Percentiles rank a stretch among this genome's conserved stretches.
Evolutionary conservation across 495 filamentous ascomycete species (phyloP).

Genomic region (Tirmania nivea): DNA sequence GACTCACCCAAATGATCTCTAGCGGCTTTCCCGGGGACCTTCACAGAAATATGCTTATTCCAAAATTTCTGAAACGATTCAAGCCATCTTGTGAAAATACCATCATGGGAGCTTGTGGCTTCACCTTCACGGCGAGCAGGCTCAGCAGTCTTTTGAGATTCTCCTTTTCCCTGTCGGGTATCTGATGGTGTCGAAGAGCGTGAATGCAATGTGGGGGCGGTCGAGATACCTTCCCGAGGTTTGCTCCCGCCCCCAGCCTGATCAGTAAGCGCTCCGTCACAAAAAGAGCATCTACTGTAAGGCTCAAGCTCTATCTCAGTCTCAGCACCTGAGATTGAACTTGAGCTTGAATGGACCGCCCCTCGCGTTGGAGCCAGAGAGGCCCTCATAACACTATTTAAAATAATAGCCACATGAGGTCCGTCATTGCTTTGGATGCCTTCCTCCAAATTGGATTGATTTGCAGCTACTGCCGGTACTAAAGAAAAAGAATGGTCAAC

Average conservation of each 20-base stretch:
- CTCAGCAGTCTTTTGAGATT: slow-evolving; percentile 1
- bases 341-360: no score
- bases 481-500: no score
- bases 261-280: no score
- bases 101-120: not conserved
- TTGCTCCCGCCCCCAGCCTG: not conserved
- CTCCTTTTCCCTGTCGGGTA: not conserved
- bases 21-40: slow-evolving; percentile 25
- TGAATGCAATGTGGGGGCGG: slow-evolving; percentile 1
- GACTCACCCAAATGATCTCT: slow-evolving; percentile 34
- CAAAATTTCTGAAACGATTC: slow-evolving; percentile 21
- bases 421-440: no score
- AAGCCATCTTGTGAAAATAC: not conserved
- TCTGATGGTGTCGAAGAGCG: slow-evolving; percentile 2
- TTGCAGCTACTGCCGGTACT: no score
- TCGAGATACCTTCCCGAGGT: slow-evolving; percentile 1
- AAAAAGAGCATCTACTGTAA: no score
- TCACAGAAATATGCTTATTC: slow-evolving; percentile 25
- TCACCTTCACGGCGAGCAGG: not conserved
- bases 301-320: no score
- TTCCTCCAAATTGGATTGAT: no score
- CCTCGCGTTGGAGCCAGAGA: no score
- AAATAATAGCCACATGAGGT: no score
- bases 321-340: no score
- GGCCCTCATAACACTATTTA: no score